These are phyloP conservation scores for Daldinia grandis DNA, from an alignment of 495 filamentous ascomycete species.

Conservation along the genomic window DNA sequence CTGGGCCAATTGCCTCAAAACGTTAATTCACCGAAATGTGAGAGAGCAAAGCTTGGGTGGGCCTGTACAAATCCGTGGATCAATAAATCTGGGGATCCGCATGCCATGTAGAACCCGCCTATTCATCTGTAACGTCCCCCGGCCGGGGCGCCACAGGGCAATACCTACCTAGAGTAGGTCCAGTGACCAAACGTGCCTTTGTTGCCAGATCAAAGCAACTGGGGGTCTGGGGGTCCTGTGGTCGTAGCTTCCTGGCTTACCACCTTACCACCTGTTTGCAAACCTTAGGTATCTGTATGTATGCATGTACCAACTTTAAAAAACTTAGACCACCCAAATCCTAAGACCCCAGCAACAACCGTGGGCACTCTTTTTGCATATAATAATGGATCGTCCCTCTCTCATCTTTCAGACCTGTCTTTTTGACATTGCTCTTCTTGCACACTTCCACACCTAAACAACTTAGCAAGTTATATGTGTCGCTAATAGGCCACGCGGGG, in stretches of 20 bases:
- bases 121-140: constrained; percentile 5
- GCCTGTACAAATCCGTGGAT: constrained; percentile 21
- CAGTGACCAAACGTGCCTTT: constrained; percentile 40
- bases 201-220: constrained; percentile 34
- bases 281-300: not conserved
- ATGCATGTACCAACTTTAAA: constrained; percentile 3
- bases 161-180: constrained; percentile 32
- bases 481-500: constrained; percentile 43
- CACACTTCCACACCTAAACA: constrained; percentile 12
- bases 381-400: constrained; percentile 37
- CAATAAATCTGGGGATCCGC: constrained; percentile 27
- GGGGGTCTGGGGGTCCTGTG: not conserved
- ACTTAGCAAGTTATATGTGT: constrained; percentile 15
- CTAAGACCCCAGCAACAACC: constrained; percentile 13
- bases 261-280: not conserved
- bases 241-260: constrained; percentile 4
- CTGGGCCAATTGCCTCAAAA: constrained; percentile 23
- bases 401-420: constrained; percentile 2
- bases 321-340: constrained; percentile 3
- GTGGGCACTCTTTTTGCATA: constrained; percentile 23
- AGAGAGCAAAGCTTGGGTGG: constrained; percentile 21
- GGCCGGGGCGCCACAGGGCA: constrained; percentile 14
- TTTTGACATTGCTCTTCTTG: constrained; percentile 10
- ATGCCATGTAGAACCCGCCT: constrained; percentile 6
- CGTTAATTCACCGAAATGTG: constrained; percentile 21